Conservation (phyloP, 108 stramenopile species). For the Pseudonitzschia multistriata region DNA sequence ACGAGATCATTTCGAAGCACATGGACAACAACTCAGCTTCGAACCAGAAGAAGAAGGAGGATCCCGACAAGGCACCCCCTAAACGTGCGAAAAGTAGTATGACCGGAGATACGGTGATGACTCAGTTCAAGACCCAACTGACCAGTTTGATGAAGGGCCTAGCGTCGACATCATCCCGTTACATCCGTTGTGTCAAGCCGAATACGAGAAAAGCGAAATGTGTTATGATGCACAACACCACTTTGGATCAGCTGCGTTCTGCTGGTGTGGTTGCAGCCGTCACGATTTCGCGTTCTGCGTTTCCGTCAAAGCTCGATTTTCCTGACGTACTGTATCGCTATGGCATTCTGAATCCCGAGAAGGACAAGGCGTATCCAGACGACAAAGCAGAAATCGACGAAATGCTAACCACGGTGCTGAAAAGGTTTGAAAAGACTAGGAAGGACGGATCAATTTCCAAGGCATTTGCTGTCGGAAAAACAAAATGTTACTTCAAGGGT, state of each 20-base stretch:
- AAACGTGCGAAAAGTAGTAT: conserved; percentile 46
- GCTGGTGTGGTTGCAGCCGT: conserved; percentile 94
- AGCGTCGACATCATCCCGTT: conserved; percentile 69
- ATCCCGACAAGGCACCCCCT: conserved; percentile 24
- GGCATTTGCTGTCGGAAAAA: conserved; percentile 71
- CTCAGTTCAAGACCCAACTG: conserved; percentile 80
- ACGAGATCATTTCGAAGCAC: conserved; percentile 46
- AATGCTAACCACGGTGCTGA: conserved; percentile 14
- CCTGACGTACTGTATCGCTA: conserved; percentile 65
- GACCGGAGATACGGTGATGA: conserved; percentile 65
- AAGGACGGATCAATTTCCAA: conserved; percentile 19
- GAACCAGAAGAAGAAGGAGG: conserved; percentile 36
- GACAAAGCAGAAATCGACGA: conserved; percentile 20
- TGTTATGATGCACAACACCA: conserved; percentile 75
- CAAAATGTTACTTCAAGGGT: conserved; percentile 70
- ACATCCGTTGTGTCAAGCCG: conserved; percentile 87
- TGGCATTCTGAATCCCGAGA: conserved; percentile 36
- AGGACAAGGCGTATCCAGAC: conserved; percentile 26
- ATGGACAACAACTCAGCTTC: conserved; percentile 31
- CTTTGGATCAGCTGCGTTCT: conserved; percentile 91
- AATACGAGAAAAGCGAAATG: conserved; percentile 70
- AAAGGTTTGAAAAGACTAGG: conserved; percentile 33
- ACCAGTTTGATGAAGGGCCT: conserved; percentile 67
- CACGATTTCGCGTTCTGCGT: conserved; percentile 87
- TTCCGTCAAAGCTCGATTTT: conserved; percentile 85